Percentiles rank a stretch among this genome's conserved stretches.
Evolutionary conservation across 1,284 basidiomycete genomes (phyloP).

Genomic region (Trichosporon coremiiforme): DNA sequence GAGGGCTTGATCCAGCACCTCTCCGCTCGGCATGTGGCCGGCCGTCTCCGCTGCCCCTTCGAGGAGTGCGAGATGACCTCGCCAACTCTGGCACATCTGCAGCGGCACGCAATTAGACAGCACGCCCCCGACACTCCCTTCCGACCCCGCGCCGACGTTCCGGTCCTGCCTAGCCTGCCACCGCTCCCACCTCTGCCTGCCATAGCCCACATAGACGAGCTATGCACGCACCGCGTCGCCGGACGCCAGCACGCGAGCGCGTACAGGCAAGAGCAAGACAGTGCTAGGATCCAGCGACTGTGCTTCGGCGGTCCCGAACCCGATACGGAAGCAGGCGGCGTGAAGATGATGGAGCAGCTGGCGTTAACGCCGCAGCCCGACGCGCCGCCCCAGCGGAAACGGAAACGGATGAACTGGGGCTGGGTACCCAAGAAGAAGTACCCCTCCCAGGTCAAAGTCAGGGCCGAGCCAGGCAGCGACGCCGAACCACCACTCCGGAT

Average conservation of each 20-base stretch:
- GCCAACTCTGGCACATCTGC: constrained; percentile 40
- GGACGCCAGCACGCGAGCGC: neutral
- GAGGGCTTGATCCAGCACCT: constrained; percentile 42
- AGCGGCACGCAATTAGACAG: neutral
- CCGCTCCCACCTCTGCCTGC: neutral
- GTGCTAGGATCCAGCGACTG: constrained; percentile 9
- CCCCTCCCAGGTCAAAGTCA: neutral
- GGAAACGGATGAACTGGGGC: constrained; percentile 31
- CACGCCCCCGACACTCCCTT: constrained; percentile 32
- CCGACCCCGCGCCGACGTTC: neutral
- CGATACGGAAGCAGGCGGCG: neutral
- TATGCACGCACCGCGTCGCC: neutral
- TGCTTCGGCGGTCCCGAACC: constrained; percentile 13
- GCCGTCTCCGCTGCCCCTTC: constrained; percentile 40
- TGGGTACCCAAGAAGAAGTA: neutral
- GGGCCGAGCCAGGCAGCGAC: neutral
- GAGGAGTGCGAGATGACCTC: constrained; percentile 37
- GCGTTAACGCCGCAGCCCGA: constrained; percentile 9
- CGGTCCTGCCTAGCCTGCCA: neutral
- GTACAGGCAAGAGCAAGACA: neutral
- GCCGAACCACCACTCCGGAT: neutral
- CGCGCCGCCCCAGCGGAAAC: constrained; percentile 16
- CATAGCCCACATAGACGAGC: neutral
- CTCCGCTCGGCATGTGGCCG: constrained; percentile 40
- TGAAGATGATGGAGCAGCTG: constrained; percentile 5